Evolutionary conservation across 768 basidiomycete species (phyloP).

Genomic region (Dictyophora rubrovolvata): DNA sequence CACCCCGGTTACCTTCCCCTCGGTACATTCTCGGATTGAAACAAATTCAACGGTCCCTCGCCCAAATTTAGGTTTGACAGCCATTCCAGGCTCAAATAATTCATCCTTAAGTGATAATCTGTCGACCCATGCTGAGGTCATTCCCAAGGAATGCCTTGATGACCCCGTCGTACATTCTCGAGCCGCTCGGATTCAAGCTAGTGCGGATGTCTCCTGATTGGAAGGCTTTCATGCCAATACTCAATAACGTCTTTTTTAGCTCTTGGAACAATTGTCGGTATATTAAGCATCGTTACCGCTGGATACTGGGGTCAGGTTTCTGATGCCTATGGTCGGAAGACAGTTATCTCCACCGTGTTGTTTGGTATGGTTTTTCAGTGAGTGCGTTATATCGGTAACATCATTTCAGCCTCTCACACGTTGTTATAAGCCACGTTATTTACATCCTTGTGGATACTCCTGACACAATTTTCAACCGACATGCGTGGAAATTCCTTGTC

Average conservation of each 20-base stretch:
- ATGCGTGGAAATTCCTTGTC: conserved; percentile 67
- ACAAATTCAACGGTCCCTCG: neutral
- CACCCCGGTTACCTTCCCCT: neutral
- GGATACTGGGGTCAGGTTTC: conserved; percentile 82
- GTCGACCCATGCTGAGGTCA: conserved; percentile 16
- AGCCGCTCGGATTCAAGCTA: conserved; percentile 63
- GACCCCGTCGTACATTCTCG: conserved; percentile 55
- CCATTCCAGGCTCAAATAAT: neutral
- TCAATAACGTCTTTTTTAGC: conserved; percentile 12
- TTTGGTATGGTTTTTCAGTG: conserved; percentile 68
- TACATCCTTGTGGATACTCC: conserved; percentile 69
- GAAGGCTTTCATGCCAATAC: neutral
- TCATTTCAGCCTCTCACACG: neutral
- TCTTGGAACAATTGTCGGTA: conserved; percentile 34
- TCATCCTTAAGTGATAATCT: no score
- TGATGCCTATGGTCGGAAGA: conserved; percentile 67
- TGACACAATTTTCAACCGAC: conserved; percentile 44
- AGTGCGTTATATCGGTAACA: conserved; percentile 27
- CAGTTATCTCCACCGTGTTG: conserved; percentile 55
- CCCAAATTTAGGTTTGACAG: conserved; percentile 1
- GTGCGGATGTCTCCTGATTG: conserved; percentile 13
- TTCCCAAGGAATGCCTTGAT: conserved; percentile 24
- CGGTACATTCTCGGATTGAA: neutral
- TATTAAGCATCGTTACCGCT: conserved; percentile 70
- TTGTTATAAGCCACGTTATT: conserved; percentile 51